Evolutionary conservation across 2,329 filamentous ascomycete genomes (phyloP), one percentile per base, ranked within the genome.

Genomic region (Penicillium polonicum): DNA sequence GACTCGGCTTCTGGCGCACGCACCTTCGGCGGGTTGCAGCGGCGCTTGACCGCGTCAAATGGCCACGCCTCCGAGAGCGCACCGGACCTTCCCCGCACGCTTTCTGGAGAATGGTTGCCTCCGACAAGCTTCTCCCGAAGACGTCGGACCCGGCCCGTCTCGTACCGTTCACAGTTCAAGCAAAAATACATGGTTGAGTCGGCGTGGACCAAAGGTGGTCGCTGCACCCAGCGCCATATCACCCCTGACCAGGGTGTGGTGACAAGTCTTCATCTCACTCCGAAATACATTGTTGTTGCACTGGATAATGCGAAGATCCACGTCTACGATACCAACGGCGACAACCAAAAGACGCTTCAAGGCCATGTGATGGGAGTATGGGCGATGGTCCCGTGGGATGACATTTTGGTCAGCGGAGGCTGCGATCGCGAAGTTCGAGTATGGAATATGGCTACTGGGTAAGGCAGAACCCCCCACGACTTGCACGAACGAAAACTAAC

Each of bases 281-380:
- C 91, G 35, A 96, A 96, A 73, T 97, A 97, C 77, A 97, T 99
- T 69, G 92, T 99, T 48, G 92, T 97, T 62, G 94, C 94, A 49
- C 83, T 99, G 61, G 94, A 99, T 79, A 99, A 97, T 75, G 93
- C 94, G 38, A 96, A 95, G 79, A 99, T 99, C 45, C 94, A 99
- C 75, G 92, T 99, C 27, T 99, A 97, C 72, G 91, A 97, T 73
- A 92, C 91, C 0, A 86, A 94, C 65, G 94, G 94, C 35, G 88
- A 92, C 66, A 87, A 91, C 63, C 87, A 96, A 67, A 91, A 92
- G 72, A 96, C 91, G 2, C 79, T 99, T 29, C 89, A 94, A 70
- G 94, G 94, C 12, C 94, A 99, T 78, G 90, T 97, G 44, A 99
- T 99, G 94, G 94, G 94, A 41, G 94, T 99, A 21, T 99, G 94